Evolutionary conservation across 106 monocot species (phyloP), one percentile per base, ranked within the genome.

Genomic region (Dioscorea zingiberensis): DNA sequence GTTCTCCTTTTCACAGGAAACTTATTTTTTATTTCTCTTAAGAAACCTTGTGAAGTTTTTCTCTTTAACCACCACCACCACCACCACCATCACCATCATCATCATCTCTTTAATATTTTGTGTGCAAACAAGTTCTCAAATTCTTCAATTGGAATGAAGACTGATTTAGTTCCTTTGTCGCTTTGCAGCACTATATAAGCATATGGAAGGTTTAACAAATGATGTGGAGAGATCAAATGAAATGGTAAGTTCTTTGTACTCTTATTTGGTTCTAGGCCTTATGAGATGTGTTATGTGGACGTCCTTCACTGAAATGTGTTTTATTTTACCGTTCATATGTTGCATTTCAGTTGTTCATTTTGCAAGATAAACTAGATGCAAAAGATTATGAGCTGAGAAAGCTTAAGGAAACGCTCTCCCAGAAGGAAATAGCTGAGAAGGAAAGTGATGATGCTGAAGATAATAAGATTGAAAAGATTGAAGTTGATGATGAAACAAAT

Each of bases 171-270:
- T n/a, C n/a, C n/a, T n/a, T n/a, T n/a, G n/a, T 60, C 48, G 25
- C 3, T 24, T 19, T 78, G 63, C 81, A 97, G 97, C 62, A 30
- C 65, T 97, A 54, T 97, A 84, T 64, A 92, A 86, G 53, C 81
- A 92, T 60, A 89, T 92, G 84, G 97, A 92, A 51, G 88, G 75
- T 21, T 79, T 92, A 45, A 82, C 85, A 69, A 81, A 86, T 66
- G 92, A 97, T 59, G 72, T 92, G 23, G 97, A 97, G 63, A 88
- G 88, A 80, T 92, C 91, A 45, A 92, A 88, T 71, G 92, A 97
- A 70, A 75, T 81, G 91, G 97, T 97, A 92, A 59, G 11, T 5
- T 68, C n/a, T 62, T 46, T 22, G 7, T 63, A 44, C 3, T n/a
- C 21, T 21, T 45, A 38, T 63, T 4, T 45, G 8, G 0, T 45